Base-by-base conservation (phyloP, 352 stramenopile species). In the Globisporangium spiculum region DNA sequence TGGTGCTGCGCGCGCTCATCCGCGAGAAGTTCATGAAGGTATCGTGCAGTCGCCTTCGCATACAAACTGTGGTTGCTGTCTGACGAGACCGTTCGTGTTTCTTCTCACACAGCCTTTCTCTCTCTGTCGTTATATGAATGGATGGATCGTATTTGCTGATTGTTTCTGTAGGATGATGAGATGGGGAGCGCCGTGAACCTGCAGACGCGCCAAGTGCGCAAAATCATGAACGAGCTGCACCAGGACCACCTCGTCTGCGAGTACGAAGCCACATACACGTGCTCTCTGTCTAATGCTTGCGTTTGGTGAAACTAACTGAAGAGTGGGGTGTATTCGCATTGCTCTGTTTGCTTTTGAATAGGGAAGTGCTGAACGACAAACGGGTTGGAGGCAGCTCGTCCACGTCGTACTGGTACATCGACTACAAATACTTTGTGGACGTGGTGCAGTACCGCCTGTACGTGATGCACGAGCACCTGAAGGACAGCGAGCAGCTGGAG, bases 391-490 rank as follows among this genome's bases (percentile, higher is more conserved):
- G 89, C n/a, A 93, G 86, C 64, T 94, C 87, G 48, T 95, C 88
- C 61, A 93, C 85, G 54, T 93, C 87, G 60, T 96, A 96, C 71
- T 96, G 89, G 88, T 96, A 96, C 77, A 96, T 96, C 77, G 89
- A 96, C 80, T 96, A 95, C 84, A 96, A 96, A 72, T 94, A 96
- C 74, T 95, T 96, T 76, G 86, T 94, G 54, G 88, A 96, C 67
- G 88, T 96, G 64, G 86, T 96, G 65, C 86, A 92, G 70, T 96
- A 92, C 66, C 87, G 89, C 12, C 76, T 96, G 22, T 96, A 94
- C 72, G 63, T 96, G 50, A 96, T 96, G 80, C 83, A 93, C 65
- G 86, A 95, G 65, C 83, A 94, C 48, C 68, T 96, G 1, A 95
- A 94, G 66, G 88, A 95, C 67, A 88, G 73, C 65, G 89, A 96